Base-by-base conservation (phyloP, 345 rosid species). In the Salix suchowensis region DNA sequence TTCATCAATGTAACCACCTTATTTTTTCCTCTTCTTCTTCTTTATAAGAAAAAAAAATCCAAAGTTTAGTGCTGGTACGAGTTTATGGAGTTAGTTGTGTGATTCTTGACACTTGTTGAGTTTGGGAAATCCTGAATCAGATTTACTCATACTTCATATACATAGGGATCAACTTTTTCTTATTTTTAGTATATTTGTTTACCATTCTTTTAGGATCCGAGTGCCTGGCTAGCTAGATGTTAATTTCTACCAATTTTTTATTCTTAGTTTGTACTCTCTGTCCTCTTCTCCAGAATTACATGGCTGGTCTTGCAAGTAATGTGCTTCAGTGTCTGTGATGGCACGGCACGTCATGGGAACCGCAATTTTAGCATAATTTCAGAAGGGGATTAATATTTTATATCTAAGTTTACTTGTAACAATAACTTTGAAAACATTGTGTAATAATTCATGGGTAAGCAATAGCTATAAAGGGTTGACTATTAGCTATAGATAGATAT, bases 321-420 rank as follows among this genome's bases (percentile, higher is more conserved):
- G 65, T 65, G 75, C 37, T 42, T 32, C 21, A 12, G 64, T 78
- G 71, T 66, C 80, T 32, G 88, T 64, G 83, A 81, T 78, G 86
- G 86, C 89, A 87, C 86, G 88, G 86, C 79, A 81, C 70, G 78
- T 60, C 83, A 78, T 52, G 66, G 64, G 75, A 66, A 54, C 30
- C 64, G 76, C 48, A 37, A 67, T 76, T 78, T 78, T 24, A 54
- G 78, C 77, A 48, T 60, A 68, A 16, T 74, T 70, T 62, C 54
- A n/a, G 0, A 21, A 15, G 55, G 48, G 12, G 34, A 32, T 32
- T 18, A 39, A 23, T 39, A 18, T 66, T 64, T 72, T 14, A 62
- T 66, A 66, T 12, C 16, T 72, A 13, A 62, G 19, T 65, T 74
- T 73, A 67, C 24, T 60, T 75, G 36, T 14, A 13, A 32, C 24